phyloP scores from a whole-genome alignment of 2,329 filamentous ascomycete species.

The Aspergillus ustus region DNA sequence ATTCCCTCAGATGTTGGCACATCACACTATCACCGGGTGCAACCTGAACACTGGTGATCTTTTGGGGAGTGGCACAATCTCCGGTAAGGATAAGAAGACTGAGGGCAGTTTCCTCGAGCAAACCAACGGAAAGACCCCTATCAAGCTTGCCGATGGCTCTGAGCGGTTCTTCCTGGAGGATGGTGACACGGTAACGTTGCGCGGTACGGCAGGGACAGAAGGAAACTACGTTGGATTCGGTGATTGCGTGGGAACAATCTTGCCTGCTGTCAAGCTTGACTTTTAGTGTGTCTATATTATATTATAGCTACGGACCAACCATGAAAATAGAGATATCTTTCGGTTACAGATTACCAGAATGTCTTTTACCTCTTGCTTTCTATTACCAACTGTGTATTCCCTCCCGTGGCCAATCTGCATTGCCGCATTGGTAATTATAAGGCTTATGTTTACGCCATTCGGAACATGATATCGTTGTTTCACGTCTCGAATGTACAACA shows the following conservation, averaged over 20 bases:
- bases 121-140: conserved; percentile 68
- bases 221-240: conserved; percentile 77
- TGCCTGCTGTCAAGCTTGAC: conserved; percentile 47
- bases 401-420: too few relatives aligned
- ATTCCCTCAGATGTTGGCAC: conserved; percentile 81
- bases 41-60: conserved; percentile 75
- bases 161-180: conserved; percentile 74
- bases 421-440: too few relatives aligned
- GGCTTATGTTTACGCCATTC: not conserved
- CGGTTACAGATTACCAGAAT: too few relatives aligned
- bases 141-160: conserved; percentile 67
- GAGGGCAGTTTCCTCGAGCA: conserved; percentile 75
- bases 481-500: not conserved
- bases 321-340: not conserved
- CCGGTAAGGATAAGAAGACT: conserved; percentile 61
- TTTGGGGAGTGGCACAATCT: conserved; percentile 79
- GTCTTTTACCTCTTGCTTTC: not conserved
- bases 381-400: not conserved
- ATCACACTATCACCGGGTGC: conserved; percentile 78
- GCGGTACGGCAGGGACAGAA: conserved; percentile 68
- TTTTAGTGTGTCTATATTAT: conserved; percentile 13
- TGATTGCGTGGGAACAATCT: conserved; percentile 68
- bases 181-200: conserved; percentile 70
- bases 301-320: not conserved
- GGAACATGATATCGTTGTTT: not conserved